Percentiles rank a stretch among this genome's conserved stretches.
phyloP scores from a whole-genome alignment of 768 basidiomycete species.

The Wakefieldia striispora region DNA sequence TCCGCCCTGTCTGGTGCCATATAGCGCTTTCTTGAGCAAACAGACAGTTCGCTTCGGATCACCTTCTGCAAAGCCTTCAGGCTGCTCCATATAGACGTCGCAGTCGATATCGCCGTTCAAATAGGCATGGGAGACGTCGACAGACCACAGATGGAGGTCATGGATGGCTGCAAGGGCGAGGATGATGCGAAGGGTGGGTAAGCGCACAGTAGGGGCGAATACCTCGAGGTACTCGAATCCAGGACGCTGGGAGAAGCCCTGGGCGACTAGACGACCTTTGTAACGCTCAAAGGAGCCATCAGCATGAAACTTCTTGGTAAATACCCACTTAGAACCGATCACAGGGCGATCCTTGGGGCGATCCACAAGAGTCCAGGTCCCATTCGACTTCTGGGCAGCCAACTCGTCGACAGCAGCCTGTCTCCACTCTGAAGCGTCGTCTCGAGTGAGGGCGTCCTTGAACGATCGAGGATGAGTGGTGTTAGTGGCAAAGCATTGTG shows the following conservation, averaged over 20 bases:
- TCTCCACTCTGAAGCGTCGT: not conserved
- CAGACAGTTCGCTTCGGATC: too few species aligned
- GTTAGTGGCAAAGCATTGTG: not conserved
- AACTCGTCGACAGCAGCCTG: not conserved
- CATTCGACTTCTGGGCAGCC: too few species aligned
- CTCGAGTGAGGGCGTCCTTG: not conserved
- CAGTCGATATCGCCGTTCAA: constrained; percentile 19
- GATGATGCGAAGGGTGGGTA: constrained; percentile 18
- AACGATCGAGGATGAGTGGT: not conserved
- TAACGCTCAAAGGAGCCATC: constrained; percentile 23
- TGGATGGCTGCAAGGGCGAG: constrained; percentile 27
- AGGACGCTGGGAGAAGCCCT: too few species aligned
- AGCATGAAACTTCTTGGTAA: not conserved
- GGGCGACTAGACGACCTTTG: constrained; percentile 38
- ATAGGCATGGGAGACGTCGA: constrained; percentile 12
- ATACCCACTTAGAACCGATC: not conserved
- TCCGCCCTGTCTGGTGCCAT: too few species aligned
- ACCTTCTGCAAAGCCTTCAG: not conserved
- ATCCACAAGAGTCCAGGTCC: not conserved
- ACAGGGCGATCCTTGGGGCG: not conserved
- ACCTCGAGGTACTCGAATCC: constrained; percentile 26
- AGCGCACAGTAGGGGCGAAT: constrained; percentile 26
- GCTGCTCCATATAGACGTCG: not conserved
- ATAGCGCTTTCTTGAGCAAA: too few species aligned
- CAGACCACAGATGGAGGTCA: constrained; percentile 23